phyloP scores from a whole-genome alignment of 1,139 yeast genomes.

The Debaryomyces fabryi region DNA sequence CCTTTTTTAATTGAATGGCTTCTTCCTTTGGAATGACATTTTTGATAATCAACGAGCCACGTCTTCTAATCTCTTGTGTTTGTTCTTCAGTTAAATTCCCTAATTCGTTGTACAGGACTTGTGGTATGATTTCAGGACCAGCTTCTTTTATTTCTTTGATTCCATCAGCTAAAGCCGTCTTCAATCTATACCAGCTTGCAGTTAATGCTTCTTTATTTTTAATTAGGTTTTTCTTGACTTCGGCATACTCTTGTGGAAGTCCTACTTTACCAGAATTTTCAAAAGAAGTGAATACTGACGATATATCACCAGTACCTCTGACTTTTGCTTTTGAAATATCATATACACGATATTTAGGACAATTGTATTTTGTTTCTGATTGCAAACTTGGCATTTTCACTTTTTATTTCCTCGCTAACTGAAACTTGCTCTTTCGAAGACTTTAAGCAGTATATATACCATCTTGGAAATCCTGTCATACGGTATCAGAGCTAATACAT shows the following conservation, averaged over 20 bases:
- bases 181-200: conserved; percentile 28
- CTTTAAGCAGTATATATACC: neutral
- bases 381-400: neutral
- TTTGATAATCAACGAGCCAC: conserved; percentile 33
- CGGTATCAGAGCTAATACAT: neutral
- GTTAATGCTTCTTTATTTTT: conserved; percentile 23
- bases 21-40: conserved; percentile 28
- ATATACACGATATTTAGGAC: conserved; percentile 4
- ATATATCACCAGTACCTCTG: conserved; percentile 24
- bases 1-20: conserved; percentile 25
- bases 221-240: conserved; percentile 25
- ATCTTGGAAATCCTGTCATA: neutral
- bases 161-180: conserved; percentile 22
- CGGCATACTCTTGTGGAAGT: conserved; percentile 11
- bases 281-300: conserved; percentile 23
- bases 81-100: conserved; percentile 13
- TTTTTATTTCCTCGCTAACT: too few relatives aligned
- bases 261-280: conserved; percentile 9
- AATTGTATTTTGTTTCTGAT: neutral
- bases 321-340: conserved; percentile 19
- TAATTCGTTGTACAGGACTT: conserved; percentile 19
- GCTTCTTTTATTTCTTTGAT: conserved; percentile 20
- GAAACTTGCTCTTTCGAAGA: neutral
- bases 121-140: conserved; percentile 24
- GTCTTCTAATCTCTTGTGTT: conserved; percentile 15